Conservation (phyloP, 208 protist genomes). For the Wallacemonas rigidus region DNA sequence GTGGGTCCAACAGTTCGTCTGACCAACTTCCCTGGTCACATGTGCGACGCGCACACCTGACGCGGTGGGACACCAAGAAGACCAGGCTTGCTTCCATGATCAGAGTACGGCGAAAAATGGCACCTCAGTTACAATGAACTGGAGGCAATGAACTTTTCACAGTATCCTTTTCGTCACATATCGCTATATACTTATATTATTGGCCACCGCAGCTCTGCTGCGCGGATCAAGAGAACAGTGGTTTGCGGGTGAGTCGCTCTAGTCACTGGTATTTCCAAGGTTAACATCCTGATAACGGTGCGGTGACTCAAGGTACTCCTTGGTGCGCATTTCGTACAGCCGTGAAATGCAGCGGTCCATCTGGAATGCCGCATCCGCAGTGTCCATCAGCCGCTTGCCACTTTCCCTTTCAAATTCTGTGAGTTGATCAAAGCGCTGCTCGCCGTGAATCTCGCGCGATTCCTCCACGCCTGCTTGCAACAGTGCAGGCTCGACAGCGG, state of each 20-base stretch:
- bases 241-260: background rate
- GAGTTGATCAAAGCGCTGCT: slow-evolving; percentile 45
- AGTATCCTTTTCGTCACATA: too few species aligned
- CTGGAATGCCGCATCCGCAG: slow-evolving; percentile 74
- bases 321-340: slow-evolving; percentile 87
- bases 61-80: too few species aligned
- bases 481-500: slow-evolving; percentile 52
- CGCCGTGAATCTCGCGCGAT: slow-evolving; percentile 21
- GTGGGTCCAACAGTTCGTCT: too few species aligned
- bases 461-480: slow-evolving; percentile 52
- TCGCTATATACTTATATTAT: too few species aligned
- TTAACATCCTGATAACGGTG: slow-evolving; percentile 57
- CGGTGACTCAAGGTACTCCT: slow-evolving; percentile 77
- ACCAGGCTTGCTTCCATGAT: too few species aligned
- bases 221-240: too few species aligned
- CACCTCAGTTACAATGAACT: too few species aligned
- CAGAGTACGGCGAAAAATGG: too few species aligned
- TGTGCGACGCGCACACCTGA: too few species aligned
- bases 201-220: too few species aligned
- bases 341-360: slow-evolving; percentile 88
- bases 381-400: slow-evolving; percentile 68
- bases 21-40: too few species aligned
- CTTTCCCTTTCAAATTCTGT: slow-evolving; percentile 74
- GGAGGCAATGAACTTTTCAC: too few species aligned
- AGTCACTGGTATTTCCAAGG: slow-evolving; percentile 20